Evolutionary conservation across 257 asterid species (phyloP).

Genomic region (Cruciata laevipes): DNA sequence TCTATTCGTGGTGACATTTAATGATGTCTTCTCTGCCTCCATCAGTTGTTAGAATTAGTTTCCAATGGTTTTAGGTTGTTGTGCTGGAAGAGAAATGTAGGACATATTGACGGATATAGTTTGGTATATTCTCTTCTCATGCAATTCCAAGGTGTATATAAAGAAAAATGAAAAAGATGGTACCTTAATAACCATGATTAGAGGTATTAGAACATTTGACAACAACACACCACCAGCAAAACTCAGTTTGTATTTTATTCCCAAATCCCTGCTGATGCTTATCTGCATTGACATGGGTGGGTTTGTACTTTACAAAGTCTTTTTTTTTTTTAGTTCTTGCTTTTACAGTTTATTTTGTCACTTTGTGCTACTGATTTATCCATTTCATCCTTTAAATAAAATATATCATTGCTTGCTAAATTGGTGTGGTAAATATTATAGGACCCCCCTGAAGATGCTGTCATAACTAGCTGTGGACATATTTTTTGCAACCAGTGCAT

Average conservation of each 20-base stretch:
- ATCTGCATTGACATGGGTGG: background rate
- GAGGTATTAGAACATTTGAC: too few relatives aligned
- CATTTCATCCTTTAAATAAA: background rate
- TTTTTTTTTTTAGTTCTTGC: background rate
- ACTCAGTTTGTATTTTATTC: too few relatives aligned
- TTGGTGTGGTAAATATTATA: conserved; percentile 21
- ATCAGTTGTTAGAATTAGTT: background rate
- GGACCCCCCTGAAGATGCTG: conserved; percentile 99
- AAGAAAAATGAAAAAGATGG: too few relatives aligned
- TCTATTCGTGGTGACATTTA: background rate
- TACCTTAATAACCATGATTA: too few relatives aligned
- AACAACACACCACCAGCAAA: too few relatives aligned
- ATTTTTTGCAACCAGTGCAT: conserved; percentile 95
- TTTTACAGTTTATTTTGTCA: background rate
- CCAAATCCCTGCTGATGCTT: background rate
- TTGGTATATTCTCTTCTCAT: background rate
- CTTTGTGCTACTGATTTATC: background rate
- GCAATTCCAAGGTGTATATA: too few relatives aligned
- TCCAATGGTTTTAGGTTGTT: background rate
- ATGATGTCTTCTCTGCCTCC: background rate
- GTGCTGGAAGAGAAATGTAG: background rate
- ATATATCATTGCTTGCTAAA: background rate
- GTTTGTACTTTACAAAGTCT: background rate
- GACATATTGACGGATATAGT: background rate
- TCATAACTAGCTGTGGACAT: conserved; percentile 83